phyloP scores from a whole-genome alignment of 352 stramenopile species.

The Phytophthora tentaculata region DNA sequence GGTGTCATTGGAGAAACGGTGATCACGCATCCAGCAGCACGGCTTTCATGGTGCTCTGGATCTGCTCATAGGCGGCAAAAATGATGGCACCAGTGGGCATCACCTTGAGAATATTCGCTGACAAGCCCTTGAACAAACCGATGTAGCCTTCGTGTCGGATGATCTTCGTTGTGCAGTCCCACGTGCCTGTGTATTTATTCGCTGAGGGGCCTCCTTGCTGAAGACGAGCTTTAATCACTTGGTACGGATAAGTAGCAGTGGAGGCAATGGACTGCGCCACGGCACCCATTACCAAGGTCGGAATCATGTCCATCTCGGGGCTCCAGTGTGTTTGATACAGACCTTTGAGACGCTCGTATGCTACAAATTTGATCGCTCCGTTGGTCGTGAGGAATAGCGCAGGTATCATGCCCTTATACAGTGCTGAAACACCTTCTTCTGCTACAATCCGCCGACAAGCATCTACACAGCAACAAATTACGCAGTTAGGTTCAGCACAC shows the following conservation, averaged over 20 bases:
- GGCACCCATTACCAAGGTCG: conserved; percentile 79
- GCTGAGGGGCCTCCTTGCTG: conserved; percentile 90
- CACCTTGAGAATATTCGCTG: conserved; percentile 96
- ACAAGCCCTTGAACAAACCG: conserved; percentile 96
- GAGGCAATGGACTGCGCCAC: conserved; percentile 85
- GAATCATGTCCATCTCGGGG: conserved; percentile 70
- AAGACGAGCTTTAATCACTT: conserved; percentile 97
- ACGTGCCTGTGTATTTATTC: conserved; percentile 91
- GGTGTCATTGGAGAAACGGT: background rate
- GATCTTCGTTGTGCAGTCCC: conserved; percentile 91
- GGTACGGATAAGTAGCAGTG: conserved; percentile 94
- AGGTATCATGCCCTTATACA: conserved; percentile 97
- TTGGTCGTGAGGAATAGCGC: conserved; percentile 97
- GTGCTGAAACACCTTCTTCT: conserved; percentile 92
- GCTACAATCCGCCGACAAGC: conserved; percentile 93
- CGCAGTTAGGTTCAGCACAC: background rate
- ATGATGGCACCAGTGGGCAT: conserved; percentile 97
- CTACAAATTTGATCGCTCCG: conserved; percentile 95
- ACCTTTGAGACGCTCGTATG: conserved; percentile 79
- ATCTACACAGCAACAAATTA: conserved; percentile 55
- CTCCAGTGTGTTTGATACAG: conserved; percentile 69
- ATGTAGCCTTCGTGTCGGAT: conserved; percentile 90
- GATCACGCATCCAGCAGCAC: conserved; percentile 56
- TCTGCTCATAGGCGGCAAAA: conserved; percentile 88
- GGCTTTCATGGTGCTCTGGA: conserved; percentile 59